These are phyloP conservation scores for Colletotrichum salicis DNA, from an alignment of 2,329 filamentous ascomycete genomes.

Conservation along the genomic window DNA sequence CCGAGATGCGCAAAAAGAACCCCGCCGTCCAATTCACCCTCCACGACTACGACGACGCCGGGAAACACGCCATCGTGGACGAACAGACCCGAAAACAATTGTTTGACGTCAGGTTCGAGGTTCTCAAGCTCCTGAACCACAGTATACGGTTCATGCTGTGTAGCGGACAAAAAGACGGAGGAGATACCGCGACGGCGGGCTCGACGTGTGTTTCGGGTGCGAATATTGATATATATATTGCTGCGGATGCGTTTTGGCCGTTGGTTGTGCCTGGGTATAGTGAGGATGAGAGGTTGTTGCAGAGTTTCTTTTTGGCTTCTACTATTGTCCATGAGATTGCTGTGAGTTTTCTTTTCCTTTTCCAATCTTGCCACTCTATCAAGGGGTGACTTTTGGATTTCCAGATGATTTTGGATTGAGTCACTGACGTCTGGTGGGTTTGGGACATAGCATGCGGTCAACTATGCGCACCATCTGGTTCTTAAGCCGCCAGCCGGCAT, in stretches of 20 bases:
- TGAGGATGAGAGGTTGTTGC: neutral
- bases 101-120: too few relatives aligned
- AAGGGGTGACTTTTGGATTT: too few relatives aligned
- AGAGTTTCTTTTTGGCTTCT: neutral
- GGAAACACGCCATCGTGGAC: neutral
- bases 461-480: neutral
- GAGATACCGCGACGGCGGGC: neutral
- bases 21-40: neutral
- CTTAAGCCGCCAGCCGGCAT: neutral
- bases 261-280: neutral
- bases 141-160: neutral
- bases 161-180: neutral
- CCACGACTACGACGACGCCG: neutral
- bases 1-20: neutral
- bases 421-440: neutral
- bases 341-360: neutral
- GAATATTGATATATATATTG: neutral
- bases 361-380: neutral
- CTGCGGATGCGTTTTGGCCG: neutral
- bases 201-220: neutral
- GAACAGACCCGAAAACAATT: neutral
- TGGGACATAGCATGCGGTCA: neutral
- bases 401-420: too few relatives aligned
- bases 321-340: slow-evolving; percentile 5
- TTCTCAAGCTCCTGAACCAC: neutral